phyloP scores from a whole-genome alignment of 495 filamentous ascomycete genomes.

The Aspergillus baeticus region DNA sequence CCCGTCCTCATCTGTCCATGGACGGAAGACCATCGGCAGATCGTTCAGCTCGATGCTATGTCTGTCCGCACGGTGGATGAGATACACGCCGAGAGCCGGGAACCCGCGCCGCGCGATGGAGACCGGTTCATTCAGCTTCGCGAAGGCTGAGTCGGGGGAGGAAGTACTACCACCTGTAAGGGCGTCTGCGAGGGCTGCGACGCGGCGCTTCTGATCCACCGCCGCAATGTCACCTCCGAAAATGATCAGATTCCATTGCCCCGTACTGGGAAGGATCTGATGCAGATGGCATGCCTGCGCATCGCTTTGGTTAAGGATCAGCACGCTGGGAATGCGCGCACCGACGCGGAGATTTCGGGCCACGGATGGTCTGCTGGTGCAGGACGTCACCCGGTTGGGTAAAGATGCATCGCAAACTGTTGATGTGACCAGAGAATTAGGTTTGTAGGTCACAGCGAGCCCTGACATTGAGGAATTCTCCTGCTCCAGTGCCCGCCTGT shows the following conservation, averaged over 20 bases:
- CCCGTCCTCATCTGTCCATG: constrained; percentile 44
- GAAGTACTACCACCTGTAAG: neutral
- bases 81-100: constrained; percentile 5
- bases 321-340: constrained; percentile 51
- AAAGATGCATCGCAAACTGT: neutral
- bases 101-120: no score
- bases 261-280: constrained; percentile 46
- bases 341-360: constrained; percentile 46
- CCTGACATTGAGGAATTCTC: no score
- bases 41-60: constrained; percentile 47
- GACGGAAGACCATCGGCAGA: constrained; percentile 52
- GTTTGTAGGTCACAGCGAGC: no score
- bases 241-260: constrained; percentile 58
- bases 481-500: no score
- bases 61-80: constrained; percentile 46
- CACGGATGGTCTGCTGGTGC: constrained; percentile 29
- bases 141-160: no score
- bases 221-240: constrained; percentile 30
- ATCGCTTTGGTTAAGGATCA: constrained; percentile 56
- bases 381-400: neutral
- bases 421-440: no score
- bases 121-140: no score
- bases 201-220: neutral
- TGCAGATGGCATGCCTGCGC: constrained; percentile 56
- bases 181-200: neutral